phyloP scores from a whole-genome alignment of 352 stramenopile genomes.

The Aphanomyces invadans region DNA sequence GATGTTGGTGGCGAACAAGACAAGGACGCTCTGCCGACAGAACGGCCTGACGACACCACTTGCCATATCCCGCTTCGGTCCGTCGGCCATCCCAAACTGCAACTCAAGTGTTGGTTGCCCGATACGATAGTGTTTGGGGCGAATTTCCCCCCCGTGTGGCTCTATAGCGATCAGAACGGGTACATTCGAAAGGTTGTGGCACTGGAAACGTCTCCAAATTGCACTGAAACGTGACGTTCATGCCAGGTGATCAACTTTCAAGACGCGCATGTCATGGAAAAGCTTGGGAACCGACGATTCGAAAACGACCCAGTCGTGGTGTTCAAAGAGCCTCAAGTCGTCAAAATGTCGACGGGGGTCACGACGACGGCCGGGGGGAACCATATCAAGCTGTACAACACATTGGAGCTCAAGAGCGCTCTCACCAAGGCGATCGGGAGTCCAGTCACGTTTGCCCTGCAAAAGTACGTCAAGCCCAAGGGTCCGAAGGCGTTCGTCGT shows the following conservation, averaged over 20 bases:
- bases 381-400: conserved; percentile 51
- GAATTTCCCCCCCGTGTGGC: conserved; percentile 53
- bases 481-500: conserved; percentile 67
- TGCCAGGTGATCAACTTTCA: conserved; percentile 51
- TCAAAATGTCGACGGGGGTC: conserved; percentile 8
- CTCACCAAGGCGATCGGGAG: conserved; percentile 54
- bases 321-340: conserved; percentile 55
- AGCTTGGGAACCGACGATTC: conserved; percentile 34
- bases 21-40: too few relatives aligned
- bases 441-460: conserved; percentile 60
- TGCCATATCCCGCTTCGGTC: neutral
- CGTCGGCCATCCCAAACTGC: neutral
- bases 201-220: too few relatives aligned
- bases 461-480: conserved; percentile 64
- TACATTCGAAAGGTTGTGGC: conserved; percentile 33
- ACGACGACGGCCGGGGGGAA: conserved; percentile 45
- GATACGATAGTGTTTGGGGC: conserved; percentile 79
- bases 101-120: conserved; percentile 40
- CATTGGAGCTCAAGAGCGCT: conserved; percentile 56
- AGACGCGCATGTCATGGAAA: conserved; percentile 69
- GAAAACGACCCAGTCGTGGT: conserved; percentile 50
- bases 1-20: neutral
- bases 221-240: neutral
- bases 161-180: conserved; percentile 64
- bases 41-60: neutral